Evolutionary conservation across 768 basidiomycete genomes (phyloP).

Genomic region (Rhodotorula paludigena): DNA sequence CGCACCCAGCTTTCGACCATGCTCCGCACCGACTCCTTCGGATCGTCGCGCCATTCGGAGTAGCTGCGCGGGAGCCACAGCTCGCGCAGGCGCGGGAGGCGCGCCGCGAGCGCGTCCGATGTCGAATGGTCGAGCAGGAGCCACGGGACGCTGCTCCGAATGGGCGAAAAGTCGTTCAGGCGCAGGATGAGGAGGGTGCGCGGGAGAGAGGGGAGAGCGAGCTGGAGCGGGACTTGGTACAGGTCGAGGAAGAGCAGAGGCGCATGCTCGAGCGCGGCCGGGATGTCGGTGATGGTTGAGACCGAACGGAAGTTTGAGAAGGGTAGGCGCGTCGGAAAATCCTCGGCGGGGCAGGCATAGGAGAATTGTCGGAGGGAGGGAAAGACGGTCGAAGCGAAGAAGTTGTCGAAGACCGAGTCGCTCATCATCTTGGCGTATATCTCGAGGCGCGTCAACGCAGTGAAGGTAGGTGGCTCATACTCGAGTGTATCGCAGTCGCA

Average conservation of each 20-base stretch:
- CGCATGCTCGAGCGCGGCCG: not conserved
- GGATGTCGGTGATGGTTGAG: conserved; percentile 1
- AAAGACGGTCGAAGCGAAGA: not conserved
- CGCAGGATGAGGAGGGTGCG: not conserved
- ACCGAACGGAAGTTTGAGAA: not conserved
- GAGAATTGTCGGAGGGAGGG: not conserved
- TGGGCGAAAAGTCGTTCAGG: conserved; percentile 5
- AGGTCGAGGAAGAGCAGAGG: conserved; percentile 1
- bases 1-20: not conserved
- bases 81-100: conserved; percentile 1
- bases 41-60: conserved; percentile 3
- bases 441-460: not conserved
- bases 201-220: not conserved
- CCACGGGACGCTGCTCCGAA: not conserved
- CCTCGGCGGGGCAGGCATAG: not conserved
- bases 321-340: not conserved
- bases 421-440: not conserved
- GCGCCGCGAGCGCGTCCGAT: not conserved
- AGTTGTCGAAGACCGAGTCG: too few species aligned
- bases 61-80: conserved; percentile 5
- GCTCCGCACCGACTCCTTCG: not conserved
- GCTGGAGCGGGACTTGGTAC: conserved; percentile 5
- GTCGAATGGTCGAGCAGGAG: conserved; percentile 4
- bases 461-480: not conserved
- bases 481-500: not conserved